Conservation (phyloP, 2,329 filamentous ascomycete species). For the Juglanconis oblonga region DNA sequence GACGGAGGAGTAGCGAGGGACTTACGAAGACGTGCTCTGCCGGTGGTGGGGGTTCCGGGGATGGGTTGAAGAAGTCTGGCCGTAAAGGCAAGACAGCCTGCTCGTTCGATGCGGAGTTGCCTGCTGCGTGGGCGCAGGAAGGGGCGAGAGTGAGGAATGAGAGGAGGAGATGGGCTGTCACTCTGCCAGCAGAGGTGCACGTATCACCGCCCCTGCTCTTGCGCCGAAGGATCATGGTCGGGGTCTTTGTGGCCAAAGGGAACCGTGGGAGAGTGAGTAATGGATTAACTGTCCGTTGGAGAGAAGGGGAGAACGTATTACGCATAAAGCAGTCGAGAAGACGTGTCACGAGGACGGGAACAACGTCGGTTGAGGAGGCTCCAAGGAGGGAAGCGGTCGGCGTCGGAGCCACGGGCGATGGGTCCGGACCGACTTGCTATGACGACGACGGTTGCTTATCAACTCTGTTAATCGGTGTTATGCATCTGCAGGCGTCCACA, state of each 20-base stretch:
- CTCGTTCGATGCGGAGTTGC: slow-evolving; percentile 30
- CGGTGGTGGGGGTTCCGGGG: slow-evolving; percentile 43
- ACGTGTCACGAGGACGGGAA: background rate
- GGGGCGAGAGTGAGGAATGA: slow-evolving; percentile 63
- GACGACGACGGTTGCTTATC: no score
- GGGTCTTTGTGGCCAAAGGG: background rate
- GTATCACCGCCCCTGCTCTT: slow-evolving; percentile 24
- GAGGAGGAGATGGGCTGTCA: slow-evolving; percentile 61
- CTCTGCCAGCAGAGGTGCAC: slow-evolving; percentile 58
- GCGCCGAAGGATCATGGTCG: slow-evolving; percentile 27
- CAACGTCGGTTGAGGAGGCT: background rate
- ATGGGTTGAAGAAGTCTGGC: slow-evolving; percentile 31
- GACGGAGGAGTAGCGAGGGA: slow-evolving; percentile 4
- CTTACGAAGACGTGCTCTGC: slow-evolving; percentile 56
- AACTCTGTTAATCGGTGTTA: no score
- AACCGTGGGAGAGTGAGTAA: background rate
- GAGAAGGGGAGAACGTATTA: background rate
- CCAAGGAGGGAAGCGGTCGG: no score
- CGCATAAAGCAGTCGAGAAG: background rate
- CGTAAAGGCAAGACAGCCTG: slow-evolving; percentile 44
- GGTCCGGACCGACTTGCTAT: no score
- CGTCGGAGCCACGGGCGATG: no score
- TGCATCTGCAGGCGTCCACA: no score
- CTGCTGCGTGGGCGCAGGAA: slow-evolving; percentile 32
- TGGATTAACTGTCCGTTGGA: background rate